phyloP scores from a whole-genome alignment of 192 early-diverging fungal genomes.

The Gryganskiella cystojenkinii region DNA sequence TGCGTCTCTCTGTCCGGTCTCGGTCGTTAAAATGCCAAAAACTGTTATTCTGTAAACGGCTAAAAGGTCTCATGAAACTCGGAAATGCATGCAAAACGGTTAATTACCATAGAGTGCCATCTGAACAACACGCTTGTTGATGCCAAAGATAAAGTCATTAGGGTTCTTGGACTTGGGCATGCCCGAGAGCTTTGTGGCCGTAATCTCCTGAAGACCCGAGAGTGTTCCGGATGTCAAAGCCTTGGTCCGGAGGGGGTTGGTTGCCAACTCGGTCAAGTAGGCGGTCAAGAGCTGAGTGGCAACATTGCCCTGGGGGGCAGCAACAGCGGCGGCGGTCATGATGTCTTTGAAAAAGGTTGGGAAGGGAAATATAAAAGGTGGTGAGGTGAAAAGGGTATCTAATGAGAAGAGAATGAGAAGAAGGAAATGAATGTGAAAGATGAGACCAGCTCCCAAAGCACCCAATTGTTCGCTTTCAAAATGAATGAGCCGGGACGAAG shows the following conservation, averaged over 20 bases:
- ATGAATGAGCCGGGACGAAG: background rate
- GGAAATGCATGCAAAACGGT: no score
- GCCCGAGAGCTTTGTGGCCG: slow-evolving; percentile 71
- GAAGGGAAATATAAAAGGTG: background rate
- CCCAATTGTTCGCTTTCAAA: no score
- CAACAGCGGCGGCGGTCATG: slow-evolving; percentile 37
- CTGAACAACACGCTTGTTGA: slow-evolving; percentile 77
- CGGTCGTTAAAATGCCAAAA: no score
- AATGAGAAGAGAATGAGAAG: background rate
- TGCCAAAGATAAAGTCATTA: slow-evolving; percentile 47
- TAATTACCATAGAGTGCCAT: slow-evolving; percentile 84
- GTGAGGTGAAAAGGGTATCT: no score
- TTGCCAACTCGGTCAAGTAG: slow-evolving; percentile 70
- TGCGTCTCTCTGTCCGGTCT: no score
- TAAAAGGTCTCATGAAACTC: no score
- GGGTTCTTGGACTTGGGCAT: slow-evolving; percentile 57
- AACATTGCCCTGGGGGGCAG: slow-evolving; percentile 23
- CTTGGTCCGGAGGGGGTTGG: slow-evolving; percentile 83
- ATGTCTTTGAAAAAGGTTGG: slow-evolving; percentile 4
- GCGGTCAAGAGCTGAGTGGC: slow-evolving; percentile 59
- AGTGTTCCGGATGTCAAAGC: slow-evolving; percentile 79
- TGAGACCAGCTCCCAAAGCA: background rate
- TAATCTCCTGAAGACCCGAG: slow-evolving; percentile 82
- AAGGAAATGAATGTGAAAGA: background rate
- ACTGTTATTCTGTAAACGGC: no score